Evolutionary conservation across 2,329 filamentous ascomycete species (phyloP), one percentile per base, ranked within the genome.

Genomic region (Pseudogymnoascus sp.): DNA sequence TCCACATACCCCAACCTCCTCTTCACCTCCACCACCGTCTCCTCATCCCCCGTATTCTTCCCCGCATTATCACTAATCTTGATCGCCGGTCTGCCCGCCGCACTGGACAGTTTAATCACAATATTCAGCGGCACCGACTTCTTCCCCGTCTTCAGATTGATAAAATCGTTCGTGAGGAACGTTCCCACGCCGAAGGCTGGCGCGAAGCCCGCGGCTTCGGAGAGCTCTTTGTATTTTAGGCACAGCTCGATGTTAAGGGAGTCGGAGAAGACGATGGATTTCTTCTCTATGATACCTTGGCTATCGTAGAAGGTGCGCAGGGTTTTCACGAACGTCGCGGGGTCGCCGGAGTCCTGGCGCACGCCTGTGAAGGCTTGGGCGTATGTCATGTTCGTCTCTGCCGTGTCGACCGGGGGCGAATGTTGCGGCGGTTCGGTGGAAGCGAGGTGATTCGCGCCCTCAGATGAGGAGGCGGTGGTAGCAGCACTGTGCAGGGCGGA

Each of bases 111-210:
- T 78, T 99, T 99, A 78, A 99, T 97, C 69, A 99, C 95, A 71
- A 99, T 99, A 72, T 99, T 99, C 63, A 99, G 79, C 0, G 95
- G 95, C 14, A 87, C 85, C 0, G 93, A 97, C 77, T 97, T 97
- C 69, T 86, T 86, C 40, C 87, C 87, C 0, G 87, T 89, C 37
- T 81, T 85, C 66, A 83, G 78, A 68, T 89, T 85, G n/a, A 78
- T 79, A 74, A 95, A 99, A 75, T 99, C 95, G 72, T 99, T 97
- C 3, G 95, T 99, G 70, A 99, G 82, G 76, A 91, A 97, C 0
- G 95, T 99, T 4, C 95, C 95, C 1, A 99, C 90, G 66, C 95
- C 95, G 77, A 99, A 99, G 0, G 89, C 90, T 11, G 93, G 89
- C 65, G 87, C 84, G 75, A 99, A 93, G 1, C 90, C 90, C 12